phyloP scores from a whole-genome alignment of 139 green algal species.

The Penium margaritaceum region DNA sequence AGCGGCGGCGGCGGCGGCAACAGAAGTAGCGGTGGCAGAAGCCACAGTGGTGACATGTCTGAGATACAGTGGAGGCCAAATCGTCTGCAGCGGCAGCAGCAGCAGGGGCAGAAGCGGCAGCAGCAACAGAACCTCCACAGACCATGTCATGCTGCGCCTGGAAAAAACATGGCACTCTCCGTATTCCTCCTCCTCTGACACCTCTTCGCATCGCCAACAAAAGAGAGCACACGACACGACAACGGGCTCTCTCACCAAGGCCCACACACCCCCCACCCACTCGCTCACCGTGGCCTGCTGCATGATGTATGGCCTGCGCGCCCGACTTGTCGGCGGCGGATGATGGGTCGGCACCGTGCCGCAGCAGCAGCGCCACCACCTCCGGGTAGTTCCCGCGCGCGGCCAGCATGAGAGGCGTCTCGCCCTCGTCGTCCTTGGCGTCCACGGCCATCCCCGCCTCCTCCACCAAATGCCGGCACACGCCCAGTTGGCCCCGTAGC shows the following conservation, averaged over 20 bases:
- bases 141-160: neutral
- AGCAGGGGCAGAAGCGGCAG: no score
- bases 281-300: conserved; percentile 26
- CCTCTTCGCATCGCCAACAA: neutral
- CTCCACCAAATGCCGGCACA: conserved; percentile 37
- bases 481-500: conserved; percentile 22
- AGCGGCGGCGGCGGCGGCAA: no score
- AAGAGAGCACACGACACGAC: neutral
- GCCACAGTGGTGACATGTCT: no score
- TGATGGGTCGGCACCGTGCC: conserved; percentile 7
- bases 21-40: no score
- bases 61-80: no score
- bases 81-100: no score
- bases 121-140: neutral
- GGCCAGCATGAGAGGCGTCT: conserved; percentile 49
- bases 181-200: neutral
- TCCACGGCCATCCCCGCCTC: conserved; percentile 30
- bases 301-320: conserved; percentile 34
- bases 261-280: neutral
- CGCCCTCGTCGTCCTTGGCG: conserved; percentile 30
- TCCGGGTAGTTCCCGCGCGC: conserved; percentile 37
- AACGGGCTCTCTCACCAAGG: no score
- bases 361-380: conserved; percentile 19
- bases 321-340: conserved; percentile 1
- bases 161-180: neutral